Percentiles rank a stretch among this genome's conserved stretches.
Evolutionary conservation across 768 basidiomycete genomes (phyloP).

Genomic region (Tephrocybe sp.): DNA sequence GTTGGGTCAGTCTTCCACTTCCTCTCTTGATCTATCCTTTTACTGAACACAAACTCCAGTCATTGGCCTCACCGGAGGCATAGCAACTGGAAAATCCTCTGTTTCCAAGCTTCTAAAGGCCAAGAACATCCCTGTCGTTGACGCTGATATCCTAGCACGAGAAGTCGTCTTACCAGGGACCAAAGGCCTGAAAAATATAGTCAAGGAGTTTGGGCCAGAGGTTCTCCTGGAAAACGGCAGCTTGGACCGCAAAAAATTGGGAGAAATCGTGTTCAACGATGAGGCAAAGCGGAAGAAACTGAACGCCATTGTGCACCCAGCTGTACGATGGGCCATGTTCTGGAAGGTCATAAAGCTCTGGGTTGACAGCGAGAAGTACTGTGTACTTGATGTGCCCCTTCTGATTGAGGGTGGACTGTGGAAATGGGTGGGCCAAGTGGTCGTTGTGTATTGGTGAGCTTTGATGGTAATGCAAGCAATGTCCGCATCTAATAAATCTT

Average conservation of each 20-base stretch:
- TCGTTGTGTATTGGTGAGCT: constrained; percentile 88
- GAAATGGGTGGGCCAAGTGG: constrained; percentile 77
- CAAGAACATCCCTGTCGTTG: constrained; percentile 77
- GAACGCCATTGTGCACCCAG: constrained; percentile 88
- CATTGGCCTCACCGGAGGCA: constrained; percentile 93
- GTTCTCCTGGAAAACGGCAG: constrained; percentile 67
- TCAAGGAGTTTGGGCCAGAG: constrained; percentile 64
- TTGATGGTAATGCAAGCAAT: neutral
- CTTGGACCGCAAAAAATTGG: constrained; percentile 81
- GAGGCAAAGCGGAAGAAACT: constrained; percentile 65
- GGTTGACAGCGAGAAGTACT: constrained; percentile 74
- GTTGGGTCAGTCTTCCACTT: constrained; percentile 7
- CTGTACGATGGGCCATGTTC: constrained; percentile 78
- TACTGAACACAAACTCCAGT: constrained; percentile 43
- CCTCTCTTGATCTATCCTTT: neutral
- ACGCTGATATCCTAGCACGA: constrained; percentile 89
- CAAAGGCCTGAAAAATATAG: constrained; percentile 64
- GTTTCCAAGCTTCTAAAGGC: constrained; percentile 72
- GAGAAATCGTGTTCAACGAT: constrained; percentile 82
- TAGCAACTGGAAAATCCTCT: constrained; percentile 95
- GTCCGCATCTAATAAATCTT: neutral
- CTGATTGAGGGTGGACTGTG: constrained; percentile 87
- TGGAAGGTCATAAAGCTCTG: constrained; percentile 66
- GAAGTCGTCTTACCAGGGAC: constrained; percentile 84
- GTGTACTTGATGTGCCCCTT: constrained; percentile 88